These are phyloP conservation scores for Endothia cerciana DNA, from an alignment of 2,329 filamentous ascomycete species.

Conservation along the genomic window DNA sequence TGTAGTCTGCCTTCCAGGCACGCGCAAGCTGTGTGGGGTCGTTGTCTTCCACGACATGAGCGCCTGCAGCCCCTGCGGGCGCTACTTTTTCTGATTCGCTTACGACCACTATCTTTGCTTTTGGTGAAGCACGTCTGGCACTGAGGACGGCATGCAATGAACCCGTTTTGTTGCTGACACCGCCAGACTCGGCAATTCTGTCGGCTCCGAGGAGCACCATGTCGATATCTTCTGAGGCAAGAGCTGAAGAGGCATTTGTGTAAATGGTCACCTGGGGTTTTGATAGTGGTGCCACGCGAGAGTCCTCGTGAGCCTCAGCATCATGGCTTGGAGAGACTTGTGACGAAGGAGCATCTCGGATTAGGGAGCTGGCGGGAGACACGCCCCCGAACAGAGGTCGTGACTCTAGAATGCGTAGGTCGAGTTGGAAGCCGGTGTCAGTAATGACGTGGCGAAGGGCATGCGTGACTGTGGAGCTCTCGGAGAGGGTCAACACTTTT, in stretches of 20 bases:
- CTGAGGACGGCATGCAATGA: slow-evolving; percentile 62
- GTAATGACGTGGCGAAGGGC: slow-evolving; percentile 50
- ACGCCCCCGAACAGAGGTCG: slow-evolving; percentile 69
- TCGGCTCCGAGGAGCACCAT: slow-evolving; percentile 68
- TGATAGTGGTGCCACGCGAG: slow-evolving; percentile 9
- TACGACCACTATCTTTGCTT: slow-evolving; percentile 56
- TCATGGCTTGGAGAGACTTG: neutral
- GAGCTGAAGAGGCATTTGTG: slow-evolving; percentile 62
- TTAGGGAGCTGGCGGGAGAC: slow-evolving; percentile 53
- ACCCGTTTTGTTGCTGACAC: slow-evolving; percentile 70
- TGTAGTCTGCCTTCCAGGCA: slow-evolving; percentile 47
- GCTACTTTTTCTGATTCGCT: slow-evolving; percentile 67
- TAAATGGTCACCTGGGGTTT: slow-evolving; percentile 52
- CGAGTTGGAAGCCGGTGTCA: slow-evolving; percentile 44
- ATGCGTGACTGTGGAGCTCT: slow-evolving; percentile 62
- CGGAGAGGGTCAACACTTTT: slow-evolving; percentile 63
- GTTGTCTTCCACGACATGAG: slow-evolving; percentile 55
- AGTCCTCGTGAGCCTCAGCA: slow-evolving; percentile 3
- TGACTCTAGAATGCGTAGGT: slow-evolving; percentile 67
- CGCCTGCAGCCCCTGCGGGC: slow-evolving; percentile 45
- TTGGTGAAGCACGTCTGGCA: slow-evolving; percentile 52
- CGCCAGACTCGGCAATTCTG: slow-evolving; percentile 58
- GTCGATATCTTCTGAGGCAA: slow-evolving; percentile 56
- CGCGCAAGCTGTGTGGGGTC: slow-evolving; percentile 53
- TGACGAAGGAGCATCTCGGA: slow-evolving; percentile 34